Conservation (phyloP, 768 basidiomycete genomes). For the Tricholoma sp. region DNA sequence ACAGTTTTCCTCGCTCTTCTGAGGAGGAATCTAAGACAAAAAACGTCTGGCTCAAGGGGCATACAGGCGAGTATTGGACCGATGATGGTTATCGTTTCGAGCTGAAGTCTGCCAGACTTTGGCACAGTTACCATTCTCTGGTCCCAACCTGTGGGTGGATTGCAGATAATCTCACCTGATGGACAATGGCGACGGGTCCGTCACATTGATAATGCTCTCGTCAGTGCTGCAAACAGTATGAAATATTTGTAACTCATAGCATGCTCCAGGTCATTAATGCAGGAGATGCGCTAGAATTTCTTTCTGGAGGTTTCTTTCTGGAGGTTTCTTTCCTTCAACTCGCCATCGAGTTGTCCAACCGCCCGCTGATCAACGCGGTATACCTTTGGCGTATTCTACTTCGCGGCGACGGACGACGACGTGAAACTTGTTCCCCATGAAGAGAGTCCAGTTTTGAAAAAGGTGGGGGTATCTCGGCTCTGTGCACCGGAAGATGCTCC, state of each 20-base stretch:
- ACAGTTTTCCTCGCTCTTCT: constrained; percentile 35
- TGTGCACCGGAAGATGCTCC: constrained; percentile 38
- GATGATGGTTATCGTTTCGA: too few species aligned
- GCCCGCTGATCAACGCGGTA: constrained; percentile 45
- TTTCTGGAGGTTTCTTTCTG: constrained; percentile 58
- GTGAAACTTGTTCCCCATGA: constrained; percentile 39
- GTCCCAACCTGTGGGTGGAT: constrained; percentile 54
- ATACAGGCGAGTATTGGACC: constrained; percentile 37
- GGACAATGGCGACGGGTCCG: constrained; percentile 54
- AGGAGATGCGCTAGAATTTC: constrained; percentile 55
- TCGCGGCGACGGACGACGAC: constrained; percentile 46
- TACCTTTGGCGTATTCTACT: constrained; percentile 56
- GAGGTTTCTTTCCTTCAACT: constrained; percentile 53
- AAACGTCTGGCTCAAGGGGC: constrained; percentile 48
- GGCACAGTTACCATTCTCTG: constrained; percentile 54
- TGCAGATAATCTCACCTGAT: constrained; percentile 51
- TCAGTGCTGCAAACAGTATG: constrained; percentile 16
- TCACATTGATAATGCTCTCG: constrained; percentile 55
- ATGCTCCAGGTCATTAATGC: constrained; percentile 48
- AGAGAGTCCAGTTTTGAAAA: constrained; percentile 45
- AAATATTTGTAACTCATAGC: neutral
- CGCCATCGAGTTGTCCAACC: constrained; percentile 44
- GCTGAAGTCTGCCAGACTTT: constrained; percentile 34
- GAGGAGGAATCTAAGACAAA: constrained; percentile 39
- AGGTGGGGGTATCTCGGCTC: constrained; percentile 33